phyloP scores from a whole-genome alignment of 768 basidiomycete genomes.

The Lactarius deliciosus region DNA sequence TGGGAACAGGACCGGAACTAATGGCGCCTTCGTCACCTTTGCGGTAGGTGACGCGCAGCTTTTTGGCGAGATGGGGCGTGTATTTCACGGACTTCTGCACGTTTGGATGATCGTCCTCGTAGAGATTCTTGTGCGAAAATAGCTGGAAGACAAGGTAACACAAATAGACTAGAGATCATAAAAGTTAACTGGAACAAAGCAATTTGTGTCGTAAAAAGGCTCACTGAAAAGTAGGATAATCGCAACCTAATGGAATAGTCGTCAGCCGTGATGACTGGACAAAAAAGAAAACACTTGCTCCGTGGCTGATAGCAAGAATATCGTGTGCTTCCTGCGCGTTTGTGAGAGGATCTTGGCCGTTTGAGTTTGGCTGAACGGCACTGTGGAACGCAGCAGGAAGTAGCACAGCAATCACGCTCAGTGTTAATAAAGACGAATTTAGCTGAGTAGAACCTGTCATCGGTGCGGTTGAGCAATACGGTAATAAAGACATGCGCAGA shows the following conservation, averaged over 20 bases:
- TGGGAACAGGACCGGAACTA: slow-evolving; percentile 7
- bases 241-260: slow-evolving; percentile 40
- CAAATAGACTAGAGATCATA: slow-evolving; percentile 44
- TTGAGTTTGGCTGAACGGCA: slow-evolving; percentile 35
- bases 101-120: slow-evolving; percentile 38
- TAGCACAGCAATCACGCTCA: slow-evolving; percentile 78
- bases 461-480: neutral
- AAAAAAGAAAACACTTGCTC: slow-evolving; percentile 39
- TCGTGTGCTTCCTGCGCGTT: slow-evolving; percentile 40
- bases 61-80: neutral
- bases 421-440: slow-evolving; percentile 70
- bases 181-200: neutral
- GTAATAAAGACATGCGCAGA: neutral
- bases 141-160: slow-evolving; percentile 56
- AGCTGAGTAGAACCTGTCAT: slow-evolving; percentile 57
- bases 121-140: slow-evolving; percentile 55
- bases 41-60: neutral
- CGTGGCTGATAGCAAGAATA: slow-evolving; percentile 52
- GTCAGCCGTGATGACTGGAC: neutral
- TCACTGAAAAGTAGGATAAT: slow-evolving; percentile 53
- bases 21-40: neutral
- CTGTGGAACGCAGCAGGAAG: slow-evolving; percentile 81
- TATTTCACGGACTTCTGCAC: slow-evolving; percentile 13
- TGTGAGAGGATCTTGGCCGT: slow-evolving; percentile 31
- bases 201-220: slow-evolving; percentile 29